These are phyloP conservation scores for Puya raimondii DNA, from an alignment of 176 grass and related monocot species.

Conservation along the genomic window DNA sequence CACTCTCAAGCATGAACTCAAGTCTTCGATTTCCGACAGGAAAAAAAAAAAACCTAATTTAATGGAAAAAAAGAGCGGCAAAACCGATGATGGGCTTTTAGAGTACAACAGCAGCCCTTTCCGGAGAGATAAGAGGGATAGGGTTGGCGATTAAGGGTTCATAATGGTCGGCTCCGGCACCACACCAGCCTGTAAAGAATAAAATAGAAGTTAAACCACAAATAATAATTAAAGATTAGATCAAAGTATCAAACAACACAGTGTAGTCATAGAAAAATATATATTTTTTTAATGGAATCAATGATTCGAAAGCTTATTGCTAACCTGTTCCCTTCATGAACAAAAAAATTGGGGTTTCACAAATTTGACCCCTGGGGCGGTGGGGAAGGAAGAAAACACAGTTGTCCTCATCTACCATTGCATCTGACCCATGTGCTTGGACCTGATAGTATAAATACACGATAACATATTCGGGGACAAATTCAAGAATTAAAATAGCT, in stretches of 20 bases:
- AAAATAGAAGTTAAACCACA: neutral
- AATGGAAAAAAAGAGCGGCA: neutral
- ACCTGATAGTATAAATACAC: slow-evolving; percentile 41
- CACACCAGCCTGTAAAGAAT: slow-evolving; percentile 81
- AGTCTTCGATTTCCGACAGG: neutral
- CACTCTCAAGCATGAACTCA: neutral
- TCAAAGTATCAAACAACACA: neutral
- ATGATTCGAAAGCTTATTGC: neutral
- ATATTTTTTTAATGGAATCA: neutral
- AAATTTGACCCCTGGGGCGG: slow-evolving; percentile 63
- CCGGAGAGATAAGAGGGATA: slow-evolving; percentile 63
- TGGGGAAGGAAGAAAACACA: slow-evolving; percentile 98
- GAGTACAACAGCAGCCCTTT: slow-evolving; percentile 85
- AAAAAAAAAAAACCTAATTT: neutral
- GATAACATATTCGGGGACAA: neutral
- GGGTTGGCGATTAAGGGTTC: slow-evolving; percentile 66
- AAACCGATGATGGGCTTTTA: slow-evolving; percentile 25
- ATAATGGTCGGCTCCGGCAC: slow-evolving; percentile 90
- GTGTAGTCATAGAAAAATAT: neutral
- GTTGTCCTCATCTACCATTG: slow-evolving; percentile 92
- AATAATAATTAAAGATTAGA: neutral
- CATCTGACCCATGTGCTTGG: slow-evolving; percentile 95
- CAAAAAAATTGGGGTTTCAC: slow-evolving; percentile 68
- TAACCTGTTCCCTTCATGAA: slow-evolving; percentile 99
- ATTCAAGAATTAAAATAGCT: neutral